phyloP scores from a whole-genome alignment of 2,329 filamentous ascomycete genomes.

The Triangularia verruculosa region DNA sequence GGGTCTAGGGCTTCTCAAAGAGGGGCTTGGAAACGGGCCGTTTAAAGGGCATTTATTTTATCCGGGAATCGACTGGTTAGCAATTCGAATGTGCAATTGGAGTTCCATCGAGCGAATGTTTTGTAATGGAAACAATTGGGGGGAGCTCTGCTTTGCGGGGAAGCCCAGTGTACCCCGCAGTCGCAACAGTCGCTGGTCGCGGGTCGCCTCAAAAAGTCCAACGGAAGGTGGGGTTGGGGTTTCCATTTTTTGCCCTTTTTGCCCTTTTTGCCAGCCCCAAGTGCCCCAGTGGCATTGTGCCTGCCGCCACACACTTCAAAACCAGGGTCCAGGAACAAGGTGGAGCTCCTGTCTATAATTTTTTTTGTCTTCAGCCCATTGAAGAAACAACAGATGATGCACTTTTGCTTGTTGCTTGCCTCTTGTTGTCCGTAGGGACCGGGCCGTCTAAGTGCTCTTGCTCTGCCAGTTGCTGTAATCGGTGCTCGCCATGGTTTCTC shows the following conservation, averaged over 20 bases:
- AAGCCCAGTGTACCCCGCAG: conserved; percentile 1
- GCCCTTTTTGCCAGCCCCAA: no score
- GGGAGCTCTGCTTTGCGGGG: background rate
- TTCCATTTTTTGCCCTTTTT: no score
- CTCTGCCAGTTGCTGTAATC: conserved; percentile 14
- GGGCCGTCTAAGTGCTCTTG: conserved; percentile 23
- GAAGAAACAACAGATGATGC: conserved; percentile 7
- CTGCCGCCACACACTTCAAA: background rate
- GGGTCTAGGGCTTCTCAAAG: background rate
- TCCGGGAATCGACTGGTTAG: background rate
- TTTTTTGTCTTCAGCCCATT: conserved; percentile 8
- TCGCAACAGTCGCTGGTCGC: background rate
- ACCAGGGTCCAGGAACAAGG: conserved; percentile 8
- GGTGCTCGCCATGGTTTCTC: conserved; percentile 20
- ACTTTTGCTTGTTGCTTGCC: conserved; percentile 17
- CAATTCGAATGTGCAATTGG: background rate
- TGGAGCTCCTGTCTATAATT: conserved; percentile 14
- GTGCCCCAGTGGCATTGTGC: background rate
- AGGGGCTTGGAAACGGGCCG: background rate
- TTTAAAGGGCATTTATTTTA: background rate
- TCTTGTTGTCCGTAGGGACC: conserved; percentile 8
- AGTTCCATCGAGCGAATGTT: background rate
- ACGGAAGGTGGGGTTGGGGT: conserved; percentile 1
- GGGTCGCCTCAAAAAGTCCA: background rate
- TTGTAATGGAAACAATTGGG: background rate